Percentiles rank a stretch among this genome's conserved stretches.
Conservation (phyloP, 345 rosid genomes). For the Eucalyptus fibrosa region DNA sequence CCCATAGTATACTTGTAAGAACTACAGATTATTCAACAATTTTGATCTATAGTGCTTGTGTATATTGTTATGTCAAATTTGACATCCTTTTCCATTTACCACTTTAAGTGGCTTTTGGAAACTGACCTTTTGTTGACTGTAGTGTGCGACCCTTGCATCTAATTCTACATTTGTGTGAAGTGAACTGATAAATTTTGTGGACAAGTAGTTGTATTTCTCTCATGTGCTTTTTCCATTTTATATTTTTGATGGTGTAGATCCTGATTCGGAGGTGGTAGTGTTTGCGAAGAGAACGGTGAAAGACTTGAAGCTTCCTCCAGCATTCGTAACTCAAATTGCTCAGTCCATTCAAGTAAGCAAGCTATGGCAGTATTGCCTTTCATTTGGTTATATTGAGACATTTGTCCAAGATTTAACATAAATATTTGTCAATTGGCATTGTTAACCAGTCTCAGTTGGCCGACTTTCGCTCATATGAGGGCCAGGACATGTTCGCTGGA, state of each 20-base stretch:
- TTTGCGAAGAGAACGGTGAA: slow-evolving; percentile 86
- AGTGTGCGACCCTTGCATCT: not conserved
- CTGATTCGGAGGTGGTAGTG: slow-evolving; percentile 73
- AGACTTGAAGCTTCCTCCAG: slow-evolving; percentile 87
- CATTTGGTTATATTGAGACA: not conserved
- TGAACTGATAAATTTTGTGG: not conserved
- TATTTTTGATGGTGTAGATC: slow-evolving; percentile 24
- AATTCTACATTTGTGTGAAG: not conserved
- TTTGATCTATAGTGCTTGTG: not conserved
- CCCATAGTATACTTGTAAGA: not conserved
- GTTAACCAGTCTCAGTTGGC: slow-evolving; percentile 61
- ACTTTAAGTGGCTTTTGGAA: not conserved
- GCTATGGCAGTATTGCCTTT: not conserved
- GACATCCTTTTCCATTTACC: not conserved
- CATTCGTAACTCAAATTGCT: slow-evolving; percentile 66
- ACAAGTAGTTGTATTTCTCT: not conserved
- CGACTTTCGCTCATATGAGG: slow-evolving; percentile 80
- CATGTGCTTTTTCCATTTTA: not conserved
- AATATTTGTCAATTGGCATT: not conserved
- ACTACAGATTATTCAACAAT: not conserved
- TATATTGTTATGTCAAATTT: not conserved
- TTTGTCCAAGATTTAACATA: not conserved
- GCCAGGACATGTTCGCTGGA: slow-evolving; percentile 87
- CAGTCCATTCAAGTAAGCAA: slow-evolving; percentile 80
- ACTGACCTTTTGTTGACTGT: not conserved